phyloP scores from a whole-genome alignment of 176 grass and related monocot genomes.

The Elymus sibiricus region DNA sequence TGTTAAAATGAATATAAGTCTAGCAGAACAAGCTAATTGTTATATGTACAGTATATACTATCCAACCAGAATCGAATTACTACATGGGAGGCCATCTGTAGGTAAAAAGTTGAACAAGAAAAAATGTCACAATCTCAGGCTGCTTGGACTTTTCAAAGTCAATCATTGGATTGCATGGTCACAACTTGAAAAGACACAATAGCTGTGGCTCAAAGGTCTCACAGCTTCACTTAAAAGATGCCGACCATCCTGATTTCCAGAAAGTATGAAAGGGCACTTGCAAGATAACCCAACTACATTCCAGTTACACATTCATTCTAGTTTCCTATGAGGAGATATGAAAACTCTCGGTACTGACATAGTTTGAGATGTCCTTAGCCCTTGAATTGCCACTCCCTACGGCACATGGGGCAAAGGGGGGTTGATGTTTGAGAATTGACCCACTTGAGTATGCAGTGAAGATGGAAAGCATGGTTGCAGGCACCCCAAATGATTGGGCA shows the following conservation, averaged over 20 bases:
- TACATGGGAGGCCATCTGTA: background rate
- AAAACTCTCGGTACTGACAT: background rate
- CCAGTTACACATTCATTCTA: background rate
- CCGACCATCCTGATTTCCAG: background rate
- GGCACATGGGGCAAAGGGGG: conserved; percentile 87
- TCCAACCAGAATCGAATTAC: background rate
- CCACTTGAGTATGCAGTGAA: conserved; percentile 93
- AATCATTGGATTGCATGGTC: background rate
- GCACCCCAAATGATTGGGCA: conserved; percentile 81
- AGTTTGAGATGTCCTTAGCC: conserved; percentile 38
- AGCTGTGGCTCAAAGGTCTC: background rate
- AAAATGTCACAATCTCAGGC: background rate
- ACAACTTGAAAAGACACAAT: background rate
- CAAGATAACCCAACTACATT: background rate
- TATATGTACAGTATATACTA: background rate
- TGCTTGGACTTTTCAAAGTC: background rate
- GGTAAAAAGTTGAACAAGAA: conserved; percentile 6
- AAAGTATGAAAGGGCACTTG: conserved; percentile 14
- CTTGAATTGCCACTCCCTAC: conserved; percentile 92
- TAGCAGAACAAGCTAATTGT: background rate
- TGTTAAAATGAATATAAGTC: background rate
- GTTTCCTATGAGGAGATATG: background rate
- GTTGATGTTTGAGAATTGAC: conserved; percentile 80
- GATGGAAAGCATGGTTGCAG: conserved; percentile 77
- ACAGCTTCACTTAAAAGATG: background rate